Base-by-base conservation (phyloP, 768 basidiomycete species). In the Trametes villosa region DNA sequence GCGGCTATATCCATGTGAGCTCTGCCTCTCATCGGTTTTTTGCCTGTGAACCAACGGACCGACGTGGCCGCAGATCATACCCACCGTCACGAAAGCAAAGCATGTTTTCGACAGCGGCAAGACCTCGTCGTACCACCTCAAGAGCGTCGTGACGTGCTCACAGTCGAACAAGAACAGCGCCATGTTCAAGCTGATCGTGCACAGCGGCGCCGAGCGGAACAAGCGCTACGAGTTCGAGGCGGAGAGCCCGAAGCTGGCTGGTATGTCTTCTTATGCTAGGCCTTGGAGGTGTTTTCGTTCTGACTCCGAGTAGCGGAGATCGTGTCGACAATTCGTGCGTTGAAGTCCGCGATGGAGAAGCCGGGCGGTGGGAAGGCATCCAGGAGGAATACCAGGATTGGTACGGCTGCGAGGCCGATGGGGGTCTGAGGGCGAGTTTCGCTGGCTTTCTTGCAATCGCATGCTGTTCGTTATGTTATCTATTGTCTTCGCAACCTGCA, bases 161-260 rank as follows among this genome's bases (percentile, higher is more conserved):
- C 89, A 96, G 70, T 88, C 88, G 1, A 82, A 86, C 46, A 94
- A 95, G 72, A 84, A 84, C 13, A 87, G 89, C 29, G 83, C 90
- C 1, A 83, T 85, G 36, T 96, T 99, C 83, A 96, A 96, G 79
- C 82, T 98, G 20, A 84, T 96, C 31, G 84, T 98, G 13, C 88
- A 85, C 70, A 79, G 79, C 58, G 71, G 91, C 63, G 83, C 85
- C 36, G 82, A 83, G 42, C 81, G 86, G 41, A 89, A 88, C 66
- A 99, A 98, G 80, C 81, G 94, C 38, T 98, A 98, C 71, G 96
- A 98, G 68, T 98, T 97, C 71, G 97, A 99, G 76, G 96, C 95
- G 0, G 96, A 96, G 74, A 94, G 78, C 65, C 81, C 90, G 1
- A 89, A 87, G 72, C 70, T 86, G 57, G 94, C 96, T 47, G 83